Evolutionary conservation across 306 rosid species (phyloP), one percentile per base, ranked within the genome.

Genomic region (Lathyrus oleraceus): DNA sequence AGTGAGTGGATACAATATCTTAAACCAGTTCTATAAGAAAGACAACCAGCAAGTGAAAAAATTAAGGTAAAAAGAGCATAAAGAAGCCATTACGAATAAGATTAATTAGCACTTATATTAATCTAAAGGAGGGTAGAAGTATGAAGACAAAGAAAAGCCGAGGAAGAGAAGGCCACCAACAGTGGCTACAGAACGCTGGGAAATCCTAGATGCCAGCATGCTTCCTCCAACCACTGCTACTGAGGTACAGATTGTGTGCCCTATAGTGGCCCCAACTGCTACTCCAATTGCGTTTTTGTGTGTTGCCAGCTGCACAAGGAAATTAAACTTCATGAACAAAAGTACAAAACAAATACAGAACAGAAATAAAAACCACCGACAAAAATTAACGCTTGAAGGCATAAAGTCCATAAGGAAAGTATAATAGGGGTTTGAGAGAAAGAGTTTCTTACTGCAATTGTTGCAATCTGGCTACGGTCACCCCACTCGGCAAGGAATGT

Each of bases 401-500:
- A 59, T n/a, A 17, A 76, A 67, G 23, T 47, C 47, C 23, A 19
- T 35, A 36, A 16, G 15, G 42, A 62, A 77, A 30, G 60, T 42
- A 42, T 23, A 42, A 69, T 12, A 16, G 19, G 72, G 47, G 14
- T 32, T 39, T 35, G 35, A 48, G 65, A 13, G 17, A 69, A 15
- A 19, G 25, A 38, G 38, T 48, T 70, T 76, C 99, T 85, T 85
- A 95, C 99, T 14, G 99, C 99, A 74, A 95, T 95, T 47, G 99
- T 95, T 0, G 99, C 99, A 76, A 95, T 95, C 83, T 95, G 99
- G 87, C 99, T 95, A 16, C 97, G 99, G 75, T 95, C 99, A 4
- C 99, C 99, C 99, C 99, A 95, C 83, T 95, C 99, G 7, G 99
- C 99, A 61, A 95, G 89, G 79, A 95, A 95, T 47, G 99, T 95